These are phyloP conservation scores for Zoysia japonica DNA, from an alignment of 176 grass and related monocot species.

Conservation along the genomic window DNA sequence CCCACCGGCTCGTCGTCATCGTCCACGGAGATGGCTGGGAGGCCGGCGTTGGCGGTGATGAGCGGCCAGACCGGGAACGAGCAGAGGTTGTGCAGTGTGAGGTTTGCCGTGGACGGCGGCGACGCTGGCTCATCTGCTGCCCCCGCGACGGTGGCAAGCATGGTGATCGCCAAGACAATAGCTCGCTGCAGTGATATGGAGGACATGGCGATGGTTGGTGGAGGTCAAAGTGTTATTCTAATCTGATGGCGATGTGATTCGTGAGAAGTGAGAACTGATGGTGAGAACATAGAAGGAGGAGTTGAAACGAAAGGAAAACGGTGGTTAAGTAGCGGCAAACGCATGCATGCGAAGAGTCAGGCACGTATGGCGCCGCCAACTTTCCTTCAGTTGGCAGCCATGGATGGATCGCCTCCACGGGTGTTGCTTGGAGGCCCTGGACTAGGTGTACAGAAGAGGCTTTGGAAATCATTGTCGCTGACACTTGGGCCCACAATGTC, in stretches of 20 bases:
- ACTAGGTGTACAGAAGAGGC: no score
- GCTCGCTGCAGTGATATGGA: neutral
- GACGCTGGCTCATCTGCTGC: neutral
- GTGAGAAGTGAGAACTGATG: neutral
- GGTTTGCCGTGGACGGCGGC: neutral
- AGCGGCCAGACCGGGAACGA: conserved; percentile 30
- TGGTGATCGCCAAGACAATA: neutral
- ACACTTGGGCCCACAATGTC: no score
- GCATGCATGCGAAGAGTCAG: neutral
- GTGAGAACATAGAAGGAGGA: neutral
- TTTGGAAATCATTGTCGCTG: no score
- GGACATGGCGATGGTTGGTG: neutral
- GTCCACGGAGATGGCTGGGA: neutral
- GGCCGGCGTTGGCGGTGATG: conserved; percentile 15
- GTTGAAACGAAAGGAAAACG: neutral
- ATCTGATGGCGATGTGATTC: neutral
- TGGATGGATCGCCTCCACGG: no score
- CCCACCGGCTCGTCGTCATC: neutral
- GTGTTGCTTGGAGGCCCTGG: no score
- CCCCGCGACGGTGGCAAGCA: neutral
- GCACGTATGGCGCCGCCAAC: neutral
- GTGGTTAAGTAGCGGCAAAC: conserved; percentile 14
- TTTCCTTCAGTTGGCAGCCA: no score
- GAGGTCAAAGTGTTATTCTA: neutral
- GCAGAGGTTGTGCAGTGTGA: conserved; percentile 50